Base-by-base conservation (phyloP, 805 yeast genomes). In the Candida coleopterorum region DNA sequence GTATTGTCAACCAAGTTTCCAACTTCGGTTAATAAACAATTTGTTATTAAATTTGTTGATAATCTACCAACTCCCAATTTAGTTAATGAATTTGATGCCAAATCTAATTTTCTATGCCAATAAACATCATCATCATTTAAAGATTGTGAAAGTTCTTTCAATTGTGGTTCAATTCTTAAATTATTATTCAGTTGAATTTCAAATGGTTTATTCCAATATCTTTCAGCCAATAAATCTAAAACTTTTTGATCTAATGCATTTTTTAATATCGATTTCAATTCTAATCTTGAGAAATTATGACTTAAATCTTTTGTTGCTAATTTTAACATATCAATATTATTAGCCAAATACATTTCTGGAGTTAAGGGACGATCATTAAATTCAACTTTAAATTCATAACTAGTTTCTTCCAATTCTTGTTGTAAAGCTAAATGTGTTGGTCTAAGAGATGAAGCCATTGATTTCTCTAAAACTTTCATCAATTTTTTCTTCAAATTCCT, bases 311-410 rank as follows among this genome's bases (percentile, higher is more conserved):
- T 90, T 41, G 90, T 80, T 0, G 87, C 81, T 26, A 84, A 69
- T 57, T 93, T 93, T 52, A 94, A 70, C 34, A 84, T 66, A 58
- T 93, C 99, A 23, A 93, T 77, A 38, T 93, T 86, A 53, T 85
- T 90, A 16, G 97, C 95, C 48, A 93, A 70, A 54, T 93, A 93
- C 40, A 95, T 86, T 52, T 88, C 93, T 11, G 97, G 95, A 0
- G 99, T 93, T 44, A 93, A 69, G 24, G 83, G 85, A 37, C 97
- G 76, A 59, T 93, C 99, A 55, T 93, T 93, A 61, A 88, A 93
- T 58, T 93, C 97, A 17, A 93, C 99, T 57, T 93, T 93, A 65
- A 87, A 93, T 55, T 82, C 79, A 56, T 93, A 93, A 1, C 93
- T 67, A 0, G 97, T 78, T 50, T 94, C 98, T 56, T 94, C 99